Percentiles rank a stretch among this genome's conserved stretches.
phyloP scores from a whole-genome alignment of 2,329 filamentous ascomycete genomes.

The Paraconiothyrium brasiliense region DNA sequence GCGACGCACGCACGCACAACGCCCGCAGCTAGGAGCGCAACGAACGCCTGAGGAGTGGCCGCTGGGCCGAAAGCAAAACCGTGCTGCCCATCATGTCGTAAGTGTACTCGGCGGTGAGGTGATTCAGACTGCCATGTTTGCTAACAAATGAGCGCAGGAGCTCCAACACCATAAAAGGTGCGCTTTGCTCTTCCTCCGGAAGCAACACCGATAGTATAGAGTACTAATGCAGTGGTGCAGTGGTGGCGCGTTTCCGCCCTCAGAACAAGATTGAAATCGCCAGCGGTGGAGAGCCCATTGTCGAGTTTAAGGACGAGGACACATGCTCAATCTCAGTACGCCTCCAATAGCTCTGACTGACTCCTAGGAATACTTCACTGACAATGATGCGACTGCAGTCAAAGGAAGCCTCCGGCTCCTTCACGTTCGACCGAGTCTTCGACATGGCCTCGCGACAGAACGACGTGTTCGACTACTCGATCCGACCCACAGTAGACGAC shows the following conservation, averaged over 20 bases:
- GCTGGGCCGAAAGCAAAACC: conserved; percentile 45
- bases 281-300: conserved; percentile 90
- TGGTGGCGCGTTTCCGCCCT: conserved; percentile 96
- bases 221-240: conserved; percentile 58
- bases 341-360: background rate
- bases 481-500: conserved; percentile 93
- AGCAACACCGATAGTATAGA: background rate
- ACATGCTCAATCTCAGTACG: conserved; percentile 86
- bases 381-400: conserved; percentile 64
- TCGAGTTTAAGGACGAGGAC: conserved; percentile 86
- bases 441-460: conserved; percentile 89
- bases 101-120: conserved; percentile 30
- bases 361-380: conserved; percentile 16
- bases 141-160: conserved; percentile 53
- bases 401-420: conserved; percentile 77
- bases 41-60: conserved; percentile 35
- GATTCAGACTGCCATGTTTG: conserved; percentile 40
- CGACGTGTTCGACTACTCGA: conserved; percentile 98
- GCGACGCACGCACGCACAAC: conserved; percentile 31
- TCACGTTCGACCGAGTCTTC: conserved; percentile 98
- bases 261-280: conserved; percentile 95
- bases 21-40: conserved; percentile 28
- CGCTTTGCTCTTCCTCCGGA: conserved; percentile 20
- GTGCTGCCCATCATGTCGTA: conserved; percentile 50
- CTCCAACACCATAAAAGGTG: conserved; percentile 59